A percentile compares a stretch with the other conserved stretches of the same genome.
These are phyloP conservation scores for Micromonas pusilla DNA, from an alignment of 139 green algal species.

Conservation along the genomic window DNA sequence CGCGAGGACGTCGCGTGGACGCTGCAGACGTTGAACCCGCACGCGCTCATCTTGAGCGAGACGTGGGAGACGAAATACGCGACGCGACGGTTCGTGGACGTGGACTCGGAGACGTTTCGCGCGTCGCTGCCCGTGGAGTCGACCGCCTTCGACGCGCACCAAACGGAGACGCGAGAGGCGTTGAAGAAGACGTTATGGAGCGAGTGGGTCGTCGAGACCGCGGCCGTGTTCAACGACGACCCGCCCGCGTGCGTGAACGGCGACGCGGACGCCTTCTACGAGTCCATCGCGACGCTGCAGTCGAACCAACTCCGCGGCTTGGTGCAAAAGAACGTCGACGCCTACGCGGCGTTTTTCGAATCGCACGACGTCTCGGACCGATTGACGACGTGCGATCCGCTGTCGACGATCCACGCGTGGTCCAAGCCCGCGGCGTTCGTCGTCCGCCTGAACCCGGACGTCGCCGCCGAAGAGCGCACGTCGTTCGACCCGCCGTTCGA, in stretches of 20 bases:
- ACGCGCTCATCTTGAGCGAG: constrained; percentile 55
- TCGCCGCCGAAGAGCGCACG: no score
- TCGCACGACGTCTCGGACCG: no score
- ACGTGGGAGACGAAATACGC: constrained; percentile 53
- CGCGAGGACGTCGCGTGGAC: constrained; percentile 63
- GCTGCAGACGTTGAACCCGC: constrained; percentile 62
- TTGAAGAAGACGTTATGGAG: constrained; percentile 57
- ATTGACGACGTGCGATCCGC: constrained; percentile 27
- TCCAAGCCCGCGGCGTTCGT: no score
- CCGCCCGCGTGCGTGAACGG: constrained; percentile 64
- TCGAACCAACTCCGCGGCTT: constrained; percentile 64
- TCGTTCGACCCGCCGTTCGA: no score
- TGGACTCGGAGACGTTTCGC: neutral
- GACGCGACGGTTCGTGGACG: constrained; percentile 31
- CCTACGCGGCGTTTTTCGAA: constrained; percentile 61
- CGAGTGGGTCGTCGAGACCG: constrained; percentile 57
- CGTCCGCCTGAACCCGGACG: no score
- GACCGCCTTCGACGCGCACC: constrained; percentile 47
- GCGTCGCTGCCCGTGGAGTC: constrained; percentile 33
- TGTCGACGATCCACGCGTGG: no score
- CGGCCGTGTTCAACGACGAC: constrained; percentile 59
- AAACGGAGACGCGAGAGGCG: constrained; percentile 47
- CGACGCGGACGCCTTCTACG: constrained; percentile 49
- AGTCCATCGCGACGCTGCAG: constrained; percentile 51
- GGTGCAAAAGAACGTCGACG: constrained; percentile 80